A percentile compares a stretch with the other conserved stretches of the same genome.
Conservation (phyloP, 73 alveolate species). For the Breviolum minutum region DNA sequence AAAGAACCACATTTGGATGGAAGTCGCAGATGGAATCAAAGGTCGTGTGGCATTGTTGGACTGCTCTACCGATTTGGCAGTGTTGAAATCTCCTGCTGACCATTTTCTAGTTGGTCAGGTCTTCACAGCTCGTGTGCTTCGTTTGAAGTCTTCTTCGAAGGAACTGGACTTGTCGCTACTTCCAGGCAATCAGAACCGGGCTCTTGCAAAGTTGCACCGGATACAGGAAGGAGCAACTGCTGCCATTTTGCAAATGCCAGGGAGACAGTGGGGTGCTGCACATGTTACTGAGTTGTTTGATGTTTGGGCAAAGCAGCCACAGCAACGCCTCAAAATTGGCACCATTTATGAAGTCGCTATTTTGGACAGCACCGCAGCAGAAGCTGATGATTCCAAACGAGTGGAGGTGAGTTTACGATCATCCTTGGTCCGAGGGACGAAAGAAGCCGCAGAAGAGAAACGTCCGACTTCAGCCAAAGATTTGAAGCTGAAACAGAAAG, state of each 20-base stretch:
- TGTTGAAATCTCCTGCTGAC: neutral
- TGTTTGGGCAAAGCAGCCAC: conserved; percentile 54
- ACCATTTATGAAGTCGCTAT: conserved; percentile 2
- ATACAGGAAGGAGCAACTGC: neutral
- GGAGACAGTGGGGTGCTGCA: conserved; percentile 48
- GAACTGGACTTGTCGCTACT: conserved; percentile 66
- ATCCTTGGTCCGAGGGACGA: conserved; percentile 26
- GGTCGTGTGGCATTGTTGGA: conserved; percentile 70
- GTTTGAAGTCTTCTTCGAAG: conserved; percentile 21
- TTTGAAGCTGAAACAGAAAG: conserved; percentile 29
- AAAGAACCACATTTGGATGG: conserved; percentile 59
- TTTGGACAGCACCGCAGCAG: neutral
- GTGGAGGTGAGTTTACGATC: conserved; percentile 55
- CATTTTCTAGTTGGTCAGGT: conserved; percentile 75
- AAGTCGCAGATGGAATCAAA: conserved; percentile 35
- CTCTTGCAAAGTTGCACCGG: neutral
- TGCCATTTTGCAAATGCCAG: conserved; percentile 32
- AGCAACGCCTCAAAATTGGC: conserved; percentile 45
- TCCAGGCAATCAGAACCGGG: neutral
- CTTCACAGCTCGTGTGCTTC: conserved; percentile 38
- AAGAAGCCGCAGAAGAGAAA: conserved; percentile 28
- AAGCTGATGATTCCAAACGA: neutral
- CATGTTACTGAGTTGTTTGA: conserved; percentile 74
- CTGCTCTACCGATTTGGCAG: conserved; percentile 52
- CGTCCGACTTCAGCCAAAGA: conserved; percentile 27